phyloP scores from a whole-genome alignment of 2,329 filamentous ascomycete species.

The Fusarium pseudograminearum region DNA sequence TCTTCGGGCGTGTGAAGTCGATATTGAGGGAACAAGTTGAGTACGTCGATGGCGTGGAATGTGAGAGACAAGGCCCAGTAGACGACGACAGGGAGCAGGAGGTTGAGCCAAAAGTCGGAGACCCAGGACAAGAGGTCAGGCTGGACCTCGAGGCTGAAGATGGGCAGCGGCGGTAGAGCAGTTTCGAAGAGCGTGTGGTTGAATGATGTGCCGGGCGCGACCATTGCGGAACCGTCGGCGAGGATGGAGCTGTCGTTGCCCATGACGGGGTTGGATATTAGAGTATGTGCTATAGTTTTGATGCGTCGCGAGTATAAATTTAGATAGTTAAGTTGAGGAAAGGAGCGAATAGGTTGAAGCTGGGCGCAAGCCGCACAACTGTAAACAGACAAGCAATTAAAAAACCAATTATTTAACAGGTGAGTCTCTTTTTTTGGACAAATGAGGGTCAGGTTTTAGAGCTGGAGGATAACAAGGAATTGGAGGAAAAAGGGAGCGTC shows the following conservation, averaged over 20 bases:
- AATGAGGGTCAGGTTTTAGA: constrained; percentile 33
- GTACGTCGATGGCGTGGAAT: constrained; percentile 88
- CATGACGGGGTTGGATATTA: constrained; percentile 51
- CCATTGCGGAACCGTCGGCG: constrained; percentile 55
- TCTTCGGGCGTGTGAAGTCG: constrained; percentile 95
- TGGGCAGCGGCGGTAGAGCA: constrained; percentile 82
- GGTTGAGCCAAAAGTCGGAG: constrained; percentile 82
- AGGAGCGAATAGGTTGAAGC: constrained; percentile 17
- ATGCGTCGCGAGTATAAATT: constrained; percentile 25
- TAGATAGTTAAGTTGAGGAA: not conserved
- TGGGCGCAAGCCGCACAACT: constrained; percentile 15
- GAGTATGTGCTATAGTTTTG: constrained; percentile 20
- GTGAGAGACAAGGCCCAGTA: constrained; percentile 90
- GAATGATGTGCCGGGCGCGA: constrained; percentile 42
- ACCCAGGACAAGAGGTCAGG: constrained; percentile 80
- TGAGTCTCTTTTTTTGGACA: constrained; percentile 15
- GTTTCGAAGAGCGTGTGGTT: constrained; percentile 69
- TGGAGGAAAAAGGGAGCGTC: constrained; percentile 39
- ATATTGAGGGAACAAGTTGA: constrained; percentile 90
- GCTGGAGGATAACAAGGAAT: constrained; percentile 29
- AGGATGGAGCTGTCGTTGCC: constrained; percentile 53
- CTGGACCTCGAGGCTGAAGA: constrained; percentile 78
- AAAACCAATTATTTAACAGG: constrained; percentile 26
- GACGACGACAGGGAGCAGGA: constrained; percentile 80
- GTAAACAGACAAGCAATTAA: constrained; percentile 9